Evolutionary conservation across 371 early-diverging fungal species (phyloP).

Genomic region (Syncephalastrum monosporum): DNA sequence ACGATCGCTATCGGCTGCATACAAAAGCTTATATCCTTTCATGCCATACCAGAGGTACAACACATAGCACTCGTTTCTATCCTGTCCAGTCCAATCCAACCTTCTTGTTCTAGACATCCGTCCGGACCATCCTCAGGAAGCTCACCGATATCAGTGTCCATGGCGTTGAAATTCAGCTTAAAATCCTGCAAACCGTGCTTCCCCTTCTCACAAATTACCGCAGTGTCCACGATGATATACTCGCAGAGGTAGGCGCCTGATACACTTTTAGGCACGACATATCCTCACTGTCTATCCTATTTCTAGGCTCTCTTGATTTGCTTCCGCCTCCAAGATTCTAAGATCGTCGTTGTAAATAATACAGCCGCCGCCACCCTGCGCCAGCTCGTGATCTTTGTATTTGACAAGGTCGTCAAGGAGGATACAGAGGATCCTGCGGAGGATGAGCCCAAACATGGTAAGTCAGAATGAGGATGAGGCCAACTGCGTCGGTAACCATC

Average conservation of each 20-base stretch:
- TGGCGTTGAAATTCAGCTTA: slow-evolving; percentile 89
- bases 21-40: slow-evolving; percentile 82
- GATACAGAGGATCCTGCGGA: slow-evolving; percentile 39
- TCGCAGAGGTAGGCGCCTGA: slow-evolving; percentile 69
- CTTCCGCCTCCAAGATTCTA: slow-evolving; percentile 84
- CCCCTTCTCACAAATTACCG: slow-evolving; percentile 87
- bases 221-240: slow-evolving; percentile 73
- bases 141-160: slow-evolving; percentile 70
- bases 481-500: not conserved
- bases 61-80: not conserved
- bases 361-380: slow-evolving; percentile 95
- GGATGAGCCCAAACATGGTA: slow-evolving; percentile 41
- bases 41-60: slow-evolving; percentile 79
- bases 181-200: slow-evolving; percentile 88
- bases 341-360: slow-evolving; percentile 85
- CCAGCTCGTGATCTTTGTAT: slow-evolving; percentile 90
- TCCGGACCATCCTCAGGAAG: slow-evolving; percentile 67
- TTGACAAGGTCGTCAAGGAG: slow-evolving; percentile 85
- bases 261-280: not conserved
- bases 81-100: not conserved
- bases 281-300: not conserved
- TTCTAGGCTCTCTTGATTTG: slow-evolving; percentile 82
- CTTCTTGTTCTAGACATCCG: slow-evolving; percentile 51
- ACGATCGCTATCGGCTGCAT: slow-evolving; percentile 87
- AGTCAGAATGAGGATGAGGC: not conserved